A percentile compares a stretch with the other conserved stretches of the same genome.
These are phyloP conservation scores for Fonsecaea erecta DNA, from an alignment of 2,329 filamentous ascomycete species.

Conservation along the genomic window DNA sequence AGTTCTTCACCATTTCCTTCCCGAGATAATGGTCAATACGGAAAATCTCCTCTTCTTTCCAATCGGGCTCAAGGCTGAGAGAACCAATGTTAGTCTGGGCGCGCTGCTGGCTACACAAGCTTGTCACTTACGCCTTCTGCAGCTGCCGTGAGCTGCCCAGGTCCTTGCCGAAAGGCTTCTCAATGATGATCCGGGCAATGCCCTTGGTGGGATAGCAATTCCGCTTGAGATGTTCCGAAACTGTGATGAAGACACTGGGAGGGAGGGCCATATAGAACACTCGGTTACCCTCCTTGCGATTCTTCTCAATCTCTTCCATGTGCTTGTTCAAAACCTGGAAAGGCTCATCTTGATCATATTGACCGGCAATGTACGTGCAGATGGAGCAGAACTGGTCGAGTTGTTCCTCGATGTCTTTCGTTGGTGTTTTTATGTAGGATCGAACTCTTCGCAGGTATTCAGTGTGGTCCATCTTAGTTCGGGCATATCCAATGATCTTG, in stretches of 20 bases:
- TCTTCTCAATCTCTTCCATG: conserved; percentile 81
- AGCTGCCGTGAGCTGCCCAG: conserved; percentile 90
- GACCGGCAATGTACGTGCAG: conserved; percentile 94
- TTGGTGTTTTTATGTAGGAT: conserved; percentile 98
- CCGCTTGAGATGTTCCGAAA: conserved; percentile 95
- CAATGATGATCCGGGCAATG: conserved; percentile 93
- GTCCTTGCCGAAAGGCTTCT: conserved; percentile 99
- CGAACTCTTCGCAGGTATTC: conserved; percentile 94
- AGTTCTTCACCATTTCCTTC: conserved; percentile 99
- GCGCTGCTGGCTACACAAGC: not conserved
- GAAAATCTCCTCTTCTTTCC: conserved; percentile 98
- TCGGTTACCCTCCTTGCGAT: conserved; percentile 80
- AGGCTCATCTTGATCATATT: conserved; percentile 96
- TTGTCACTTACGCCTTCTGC: conserved; percentile 68
- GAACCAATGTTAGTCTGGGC: conserved; percentile 8
- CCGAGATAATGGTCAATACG: conserved; percentile 99
- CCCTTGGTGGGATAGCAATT: conserved; percentile 94
- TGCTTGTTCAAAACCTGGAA: conserved; percentile 86
- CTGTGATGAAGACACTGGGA: conserved; percentile 95
- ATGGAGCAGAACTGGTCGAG: conserved; percentile 84
- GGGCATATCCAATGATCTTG: conserved; percentile 96
- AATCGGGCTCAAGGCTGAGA: conserved; percentile 78
- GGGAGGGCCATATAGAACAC: conserved; percentile 99
- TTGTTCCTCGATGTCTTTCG: conserved; percentile 95
- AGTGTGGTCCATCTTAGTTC: conserved; percentile 98